Evolutionary conservation across 2,329 filamentous ascomycete genomes (phyloP), one percentile per base, ranked within the genome.

Genomic region (Xylaria sp.): DNA sequence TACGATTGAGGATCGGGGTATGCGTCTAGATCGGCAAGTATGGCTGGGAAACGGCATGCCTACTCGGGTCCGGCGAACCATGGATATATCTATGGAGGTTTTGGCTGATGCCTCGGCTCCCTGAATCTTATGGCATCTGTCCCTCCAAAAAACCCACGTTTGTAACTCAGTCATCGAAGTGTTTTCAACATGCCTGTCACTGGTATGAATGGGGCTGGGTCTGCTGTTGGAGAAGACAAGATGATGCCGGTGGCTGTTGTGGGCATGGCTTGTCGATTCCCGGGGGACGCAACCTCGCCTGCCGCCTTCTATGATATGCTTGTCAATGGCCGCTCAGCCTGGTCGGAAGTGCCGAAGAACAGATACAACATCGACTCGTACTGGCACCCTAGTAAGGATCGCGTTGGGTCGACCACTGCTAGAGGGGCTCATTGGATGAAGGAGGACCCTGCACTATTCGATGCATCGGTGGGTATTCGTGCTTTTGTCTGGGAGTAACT

Each of bases 351-450:
- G 34, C 55, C 55, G 11, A 57, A 57, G n/a, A 42, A 42, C 42
- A 24, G 54, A 57, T 57, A 57, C 36, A 57, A 57, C 34, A 45
- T 57, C 34, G 55, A 57, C 55, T 19, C 55, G 21, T 45, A 45
- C 55, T 57, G 55, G 55, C 55, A 45, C 27, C 36, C 55, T 9
- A 57, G 36, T 14, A 57, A 45, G 14, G 36, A 45, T 4, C 55
- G 36, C 21, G 19, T 57, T 12, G 36, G 55, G 55, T 47, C 55
- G 34, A 42, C 54, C 6, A 57, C 54, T 14, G 54, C 54, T 14
- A 57, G 54, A 21, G 54, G 54, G 4, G 54, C 14, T 7, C 34
- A 57, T 42, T 57, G 54, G 54, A 57, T 57, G 54, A 57, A 21
- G 34, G 54, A 57, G 21, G 34, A 57, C 54, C 54, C 54, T 57